Base-by-base conservation (phyloP, 225 moss, liverwort and hornwort species). In the Pseudoscleropodium purum region DNA sequence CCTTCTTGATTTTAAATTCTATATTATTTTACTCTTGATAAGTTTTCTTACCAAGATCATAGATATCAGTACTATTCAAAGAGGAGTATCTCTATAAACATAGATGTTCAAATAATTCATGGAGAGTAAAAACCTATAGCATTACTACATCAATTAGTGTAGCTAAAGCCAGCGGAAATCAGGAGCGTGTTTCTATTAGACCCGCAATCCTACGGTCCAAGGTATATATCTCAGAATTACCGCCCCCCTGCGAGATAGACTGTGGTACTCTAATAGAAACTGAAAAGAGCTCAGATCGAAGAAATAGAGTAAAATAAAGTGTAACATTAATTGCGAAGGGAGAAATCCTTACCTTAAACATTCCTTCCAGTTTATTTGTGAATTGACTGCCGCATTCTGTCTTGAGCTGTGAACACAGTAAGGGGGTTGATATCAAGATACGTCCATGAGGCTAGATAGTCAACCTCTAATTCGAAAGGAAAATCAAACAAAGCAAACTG, bases 381-480 rank as follows among this genome's bases (percentile, higher is more conserved):
- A 99, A 99, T 88, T 99, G 99, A 87, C 99, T 99, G 56, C 99
- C 99, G 87, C 99, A 99, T 88, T 99, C 99, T 81, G 99, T 99
- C 90, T 99, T 99, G 84, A 99, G 97, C 99, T 99, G 97, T 21
- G 69, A 91, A 89, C 36, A 81, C 56, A 77, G 47, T 19, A 68
- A 62, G 75, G 85, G 85, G 29, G 15, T 36, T 70, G 13, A 74
- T 33, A 62, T 86, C 59, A 74, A 88, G 79, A 87, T 73, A 81
- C n/a, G 85, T 34, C 47, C 79, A 62, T 30, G 39, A 74, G 64
- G 47, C 73, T 60, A 86, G 43, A 83, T 45, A 72, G 47, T 88
- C 69, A 82, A n/a, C 39, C 70, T 57, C 36, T 33, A 16, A 63
- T 67, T 81, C 39, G 7, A 29, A 87, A 39, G 16, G 2, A 31